Base-by-base conservation (phyloP, 2,329 filamentous ascomycete species). In the Cladobotryum protrusum region DNA sequence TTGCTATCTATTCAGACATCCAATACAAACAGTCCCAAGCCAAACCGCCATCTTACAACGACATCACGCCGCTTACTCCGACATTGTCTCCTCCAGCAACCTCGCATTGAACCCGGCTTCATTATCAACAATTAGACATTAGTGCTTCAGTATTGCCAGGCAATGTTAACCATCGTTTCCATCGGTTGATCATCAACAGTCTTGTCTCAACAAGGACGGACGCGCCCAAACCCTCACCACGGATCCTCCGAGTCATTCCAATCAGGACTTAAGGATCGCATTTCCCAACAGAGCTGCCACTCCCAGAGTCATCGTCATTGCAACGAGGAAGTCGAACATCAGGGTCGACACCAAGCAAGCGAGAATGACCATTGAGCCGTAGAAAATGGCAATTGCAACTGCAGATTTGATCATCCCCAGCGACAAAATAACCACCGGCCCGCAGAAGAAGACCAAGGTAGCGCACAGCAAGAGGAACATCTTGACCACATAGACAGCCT, bases 271-370 rank as follows among this genome's bases (percentile, higher is more conserved):
- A n/a, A 40, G 15, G 2, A 47, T 40, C 14, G 41, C 47, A 15
- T 48, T 48, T 15, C 47, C 47, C 4, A 48, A 32, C 19, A 48
- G 14, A n/a, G 40, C 47, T 8, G 40, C 47, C 12, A 35, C 33
- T 7, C 15, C 47, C 29, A 48, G 11, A 5, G 20, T 14, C 12
- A 48, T 40, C 2, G 34, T 32, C 29, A 48, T 13, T 15, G 47
- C 47, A 11, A 34, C 36, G 5, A 32, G 32, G 17, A 43, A 20
- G 17, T 48, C 47, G 17, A 48, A 36, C 17, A 34, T 43, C 12
- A 24, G 24, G 9, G 17, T 43, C 19, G 47, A 29, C 13, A 29
- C 32, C 15, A 48, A 17, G 33, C 41, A 43, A 33, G 20, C 18
- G 24, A 48, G 8, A 13, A 37, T 14, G 18, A 48, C 18, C 11